Evolutionary conservation across 2,329 filamentous ascomycete genomes (phyloP), one percentile per base, ranked within the genome.

Genomic region (Colletotrichum sp.): DNA sequence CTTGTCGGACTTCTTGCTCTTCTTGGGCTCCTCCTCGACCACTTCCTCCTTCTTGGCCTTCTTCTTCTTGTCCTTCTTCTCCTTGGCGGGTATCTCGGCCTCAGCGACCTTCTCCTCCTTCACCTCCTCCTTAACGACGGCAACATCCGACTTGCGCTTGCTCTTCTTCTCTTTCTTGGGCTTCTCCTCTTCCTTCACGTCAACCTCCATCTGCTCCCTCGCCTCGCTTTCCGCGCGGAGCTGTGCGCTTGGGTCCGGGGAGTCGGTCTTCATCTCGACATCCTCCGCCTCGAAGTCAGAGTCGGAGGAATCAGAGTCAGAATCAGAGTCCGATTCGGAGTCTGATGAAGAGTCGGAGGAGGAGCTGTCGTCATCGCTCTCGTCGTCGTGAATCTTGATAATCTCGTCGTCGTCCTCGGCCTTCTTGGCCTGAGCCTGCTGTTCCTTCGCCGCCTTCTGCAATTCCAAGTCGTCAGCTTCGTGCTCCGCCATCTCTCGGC

Each of bases 141-240:
- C 81, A 44, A 52, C 44, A 24, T 52, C 44, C 44, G 44, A 52
- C n/a, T 52, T 52, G n/a, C 18, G 34, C 34, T 64, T 64, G 79
- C 83, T 86, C 79, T 84, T 86, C 75, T 83, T 81, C 12, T 83
- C 79, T 36, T 78, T 71, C 49, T 78, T 76, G 63, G 75, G 76
- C 62, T 75, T 79, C 36, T 71, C 65, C 49, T 81, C 78, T 7
- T 77, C 26, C 30, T 69, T 59, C 24, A 59, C 73, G 79, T 79
- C 71, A 65, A 81, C 26, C 77, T 80, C 79, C 81, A 82, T 80
- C 81, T 82, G 55, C 81, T 80, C 36, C 75, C 59, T 69, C 44
- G 9, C 76, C 69, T 78, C 75, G 44, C 77, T 78, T 59, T 77
- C 76, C 30, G 77, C 71, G 24, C 77, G 75, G 26, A 78, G 77